phyloP scores from a whole-genome alignment of 2,329 filamentous ascomycete genomes.

The Tolypocladium sp. region DNA sequence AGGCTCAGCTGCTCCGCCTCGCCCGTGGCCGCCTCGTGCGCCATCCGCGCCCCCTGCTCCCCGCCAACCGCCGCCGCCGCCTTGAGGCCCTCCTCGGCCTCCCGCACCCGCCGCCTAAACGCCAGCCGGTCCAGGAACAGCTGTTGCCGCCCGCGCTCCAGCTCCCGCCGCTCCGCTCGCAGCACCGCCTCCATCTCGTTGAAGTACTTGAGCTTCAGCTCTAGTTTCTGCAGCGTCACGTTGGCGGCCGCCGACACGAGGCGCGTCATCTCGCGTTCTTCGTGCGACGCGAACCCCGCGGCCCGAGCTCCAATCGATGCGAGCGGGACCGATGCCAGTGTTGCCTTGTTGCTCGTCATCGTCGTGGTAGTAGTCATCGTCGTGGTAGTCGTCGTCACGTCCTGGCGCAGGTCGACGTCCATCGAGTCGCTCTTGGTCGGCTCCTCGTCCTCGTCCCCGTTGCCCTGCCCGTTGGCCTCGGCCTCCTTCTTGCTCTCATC shows the following conservation, averaged over 20 bases:
- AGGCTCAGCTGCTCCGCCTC: slow-evolving; percentile 47
- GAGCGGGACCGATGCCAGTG: slow-evolving; percentile 69
- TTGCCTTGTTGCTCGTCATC: slow-evolving; percentile 34
- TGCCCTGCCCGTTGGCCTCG: slow-evolving; percentile 48
- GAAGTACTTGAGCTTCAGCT: slow-evolving; percentile 93
- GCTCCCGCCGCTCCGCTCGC: slow-evolving; percentile 82
- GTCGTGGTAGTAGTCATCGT: slow-evolving; percentile 44
- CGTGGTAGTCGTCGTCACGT: slow-evolving; percentile 38
- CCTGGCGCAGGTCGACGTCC: slow-evolving; percentile 51
- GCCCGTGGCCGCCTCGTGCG: slow-evolving; percentile 31
- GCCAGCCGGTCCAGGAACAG: slow-evolving; percentile 85
- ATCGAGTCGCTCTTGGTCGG: slow-evolving; percentile 45
- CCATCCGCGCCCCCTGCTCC: slow-evolving; percentile 39
- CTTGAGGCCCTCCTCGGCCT: slow-evolving; percentile 69
- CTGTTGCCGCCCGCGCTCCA: slow-evolving; percentile 86
- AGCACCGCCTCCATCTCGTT: slow-evolving; percentile 90
- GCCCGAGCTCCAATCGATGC: slow-evolving; percentile 79
- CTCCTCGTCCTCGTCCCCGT: not conserved
- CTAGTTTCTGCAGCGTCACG: slow-evolving; percentile 87
- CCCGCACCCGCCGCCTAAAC: slow-evolving; percentile 79
- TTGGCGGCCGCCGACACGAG: slow-evolving; percentile 90
- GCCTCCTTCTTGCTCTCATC: slow-evolving; percentile 26
- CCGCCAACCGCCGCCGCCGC: slow-evolving; percentile 39
- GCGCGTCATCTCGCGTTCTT: slow-evolving; percentile 93
- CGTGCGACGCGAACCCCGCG: slow-evolving; percentile 83